phyloP scores from a whole-genome alignment of 257 asterid species.

The Ehretia macrophylla region DNA sequence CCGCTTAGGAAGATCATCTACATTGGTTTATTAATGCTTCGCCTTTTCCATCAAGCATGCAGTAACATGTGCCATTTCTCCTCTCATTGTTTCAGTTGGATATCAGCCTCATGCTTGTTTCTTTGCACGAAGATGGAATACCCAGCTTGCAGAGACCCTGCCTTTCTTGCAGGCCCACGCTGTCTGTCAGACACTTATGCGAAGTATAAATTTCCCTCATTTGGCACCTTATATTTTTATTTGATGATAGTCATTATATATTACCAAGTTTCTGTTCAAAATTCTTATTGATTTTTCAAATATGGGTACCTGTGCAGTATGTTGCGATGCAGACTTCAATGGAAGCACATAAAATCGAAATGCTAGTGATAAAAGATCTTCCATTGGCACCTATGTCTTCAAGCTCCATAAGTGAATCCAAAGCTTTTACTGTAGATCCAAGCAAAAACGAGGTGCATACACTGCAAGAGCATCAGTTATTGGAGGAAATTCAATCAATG shows the following conservation, averaged over 20 bases:
- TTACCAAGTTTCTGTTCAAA: background rate
- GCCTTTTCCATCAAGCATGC: background rate
- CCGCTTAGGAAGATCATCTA: background rate
- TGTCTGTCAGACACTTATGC: conserved; percentile 64
- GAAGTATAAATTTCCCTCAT: conserved; percentile 37
- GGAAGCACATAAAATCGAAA: conserved; percentile 66
- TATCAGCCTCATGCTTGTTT: conserved; percentile 52
- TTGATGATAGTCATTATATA: background rate
- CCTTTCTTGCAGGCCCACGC: conserved; percentile 62
- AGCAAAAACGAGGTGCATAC: conserved; percentile 36
- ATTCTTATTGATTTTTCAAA: background rate
- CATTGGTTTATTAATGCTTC: background rate
- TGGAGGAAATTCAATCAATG: conserved; percentile 64
- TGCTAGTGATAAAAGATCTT: conserved; percentile 48
- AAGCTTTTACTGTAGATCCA: conserved; percentile 28
- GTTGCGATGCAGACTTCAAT: conserved; percentile 75
- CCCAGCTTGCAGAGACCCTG: conserved; percentile 82
- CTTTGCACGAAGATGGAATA: conserved; percentile 55
- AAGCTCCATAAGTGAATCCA: conserved; percentile 1
- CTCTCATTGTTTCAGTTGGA: conserved; percentile 55
- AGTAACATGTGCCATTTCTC: conserved; percentile 1
- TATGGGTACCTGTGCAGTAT: conserved; percentile 54
- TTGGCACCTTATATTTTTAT: background rate
- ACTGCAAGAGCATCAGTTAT: conserved; percentile 59
- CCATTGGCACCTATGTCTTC: conserved; percentile 7